Evolutionary conservation across 257 asterid species (phyloP).

Genomic region (Craterostigma plantagineum): DNA sequence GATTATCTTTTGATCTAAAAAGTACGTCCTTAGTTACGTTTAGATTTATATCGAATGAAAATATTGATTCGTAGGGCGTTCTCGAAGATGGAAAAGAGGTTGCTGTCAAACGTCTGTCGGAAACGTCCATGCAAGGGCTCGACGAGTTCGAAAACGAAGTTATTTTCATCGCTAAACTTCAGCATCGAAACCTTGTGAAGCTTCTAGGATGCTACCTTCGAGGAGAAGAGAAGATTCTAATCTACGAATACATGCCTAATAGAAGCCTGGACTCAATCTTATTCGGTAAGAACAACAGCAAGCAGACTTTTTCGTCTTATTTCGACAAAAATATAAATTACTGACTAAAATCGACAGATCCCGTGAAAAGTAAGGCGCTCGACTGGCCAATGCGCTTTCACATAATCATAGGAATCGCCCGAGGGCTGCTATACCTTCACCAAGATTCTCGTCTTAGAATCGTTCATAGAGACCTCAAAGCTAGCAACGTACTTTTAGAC

Average conservation of each 20-base stretch:
- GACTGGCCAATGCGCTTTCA: constrained; percentile 50
- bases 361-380: constrained; percentile 26
- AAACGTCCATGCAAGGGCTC: constrained; percentile 45
- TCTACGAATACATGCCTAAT: constrained; percentile 62
- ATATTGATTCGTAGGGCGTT: constrained; percentile 23
- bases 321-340: no score
- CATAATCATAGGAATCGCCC: constrained; percentile 49
- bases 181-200: constrained; percentile 57
- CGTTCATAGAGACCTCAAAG: constrained; percentile 64
- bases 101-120: constrained; percentile 60
- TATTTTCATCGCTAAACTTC: constrained; percentile 49
- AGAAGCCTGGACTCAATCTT: constrained; percentile 47
- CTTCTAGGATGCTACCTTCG: constrained; percentile 56
- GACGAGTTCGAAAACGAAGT: constrained; percentile 66
- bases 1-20: no score
- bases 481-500: constrained; percentile 61
- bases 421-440: constrained; percentile 63
- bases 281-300: no score
- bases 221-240: constrained; percentile 50
- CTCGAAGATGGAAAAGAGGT: constrained; percentile 25
- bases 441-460: constrained; percentile 68
- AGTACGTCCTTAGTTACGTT: no score
- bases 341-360: constrained; percentile 30
- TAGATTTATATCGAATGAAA: no score
- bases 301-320: no score